Percentiles rank a stretch among this genome's conserved stretches.
Evolutionary conservation across 495 filamentous ascomycete species (phyloP).

Genomic region (Aspergillus indologenus): DNA sequence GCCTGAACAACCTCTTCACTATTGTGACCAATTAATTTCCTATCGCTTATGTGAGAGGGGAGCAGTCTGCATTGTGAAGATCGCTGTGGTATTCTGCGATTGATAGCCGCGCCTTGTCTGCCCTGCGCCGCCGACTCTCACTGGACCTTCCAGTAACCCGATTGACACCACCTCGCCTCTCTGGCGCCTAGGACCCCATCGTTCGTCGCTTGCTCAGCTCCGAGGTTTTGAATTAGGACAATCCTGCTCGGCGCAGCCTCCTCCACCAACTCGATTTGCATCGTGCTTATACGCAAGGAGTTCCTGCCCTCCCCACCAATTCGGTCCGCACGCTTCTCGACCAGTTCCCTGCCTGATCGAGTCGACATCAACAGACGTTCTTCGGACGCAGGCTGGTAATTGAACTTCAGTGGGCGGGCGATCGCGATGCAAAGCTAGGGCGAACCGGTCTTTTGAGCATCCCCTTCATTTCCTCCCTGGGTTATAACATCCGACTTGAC

Average conservation of each 20-base stretch:
- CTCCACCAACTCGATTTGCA: conserved; percentile 8
- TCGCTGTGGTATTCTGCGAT: conserved; percentile 4
- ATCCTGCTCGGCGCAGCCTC: conserved; percentile 4
- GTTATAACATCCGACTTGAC: conserved; percentile 21
- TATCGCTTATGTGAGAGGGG: neutral
- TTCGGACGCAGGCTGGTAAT: conserved; percentile 2
- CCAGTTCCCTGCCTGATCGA: conserved; percentile 22
- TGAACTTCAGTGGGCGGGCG: conserved; percentile 23
- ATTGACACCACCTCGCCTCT: conserved; percentile 16
- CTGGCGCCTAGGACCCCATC: conserved; percentile 13
- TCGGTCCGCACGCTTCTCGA: conserved; percentile 15
- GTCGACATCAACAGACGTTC: neutral
- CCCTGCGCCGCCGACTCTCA: conserved; percentile 2
- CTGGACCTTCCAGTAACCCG: conserved; percentile 4
- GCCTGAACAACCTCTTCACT: conserved; percentile 10
- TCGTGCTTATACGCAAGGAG: conserved; percentile 26
- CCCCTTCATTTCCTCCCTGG: conserved; percentile 22
- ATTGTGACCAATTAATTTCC: conserved; percentile 1
- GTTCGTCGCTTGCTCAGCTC: neutral
- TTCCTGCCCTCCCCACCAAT: conserved; percentile 14
- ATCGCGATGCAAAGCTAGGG: conserved; percentile 45
- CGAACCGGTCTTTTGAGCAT: conserved; percentile 24
- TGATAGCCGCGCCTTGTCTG: conserved; percentile 14
- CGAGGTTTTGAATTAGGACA: neutral
- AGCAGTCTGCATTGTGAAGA: conserved; percentile 4